Evolutionary conservation across 805 yeast species (phyloP).

Genomic region (Millerozyma miso): DNA sequence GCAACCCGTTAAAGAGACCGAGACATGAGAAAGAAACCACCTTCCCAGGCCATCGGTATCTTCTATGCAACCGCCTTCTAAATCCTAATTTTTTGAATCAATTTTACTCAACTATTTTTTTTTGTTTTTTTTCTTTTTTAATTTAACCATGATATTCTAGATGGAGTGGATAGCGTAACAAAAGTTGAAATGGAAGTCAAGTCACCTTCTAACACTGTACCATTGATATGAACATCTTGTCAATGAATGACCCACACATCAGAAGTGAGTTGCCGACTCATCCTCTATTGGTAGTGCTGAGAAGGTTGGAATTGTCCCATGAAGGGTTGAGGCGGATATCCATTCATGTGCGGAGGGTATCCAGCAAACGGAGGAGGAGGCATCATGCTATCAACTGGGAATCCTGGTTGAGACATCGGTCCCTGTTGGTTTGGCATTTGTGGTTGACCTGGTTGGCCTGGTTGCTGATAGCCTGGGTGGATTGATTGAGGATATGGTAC

Average conservation of each 20-base stretch:
- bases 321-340: slow-evolving; percentile 13
- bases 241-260: too few species aligned
- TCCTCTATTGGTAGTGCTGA: slow-evolving; percentile 9
- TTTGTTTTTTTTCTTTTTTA: slow-evolving; percentile 4
- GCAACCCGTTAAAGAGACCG: too few species aligned
- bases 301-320: slow-evolving; percentile 16
- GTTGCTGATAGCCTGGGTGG: slow-evolving; percentile 4
- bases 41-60: too few species aligned
- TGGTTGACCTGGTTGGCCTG: slow-evolving; percentile 7
- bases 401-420: slow-evolving; percentile 9
- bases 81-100: background rate
- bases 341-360: slow-evolving; percentile 16
- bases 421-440: slow-evolving; percentile 8
- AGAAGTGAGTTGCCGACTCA: too few species aligned
- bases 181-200: background rate
- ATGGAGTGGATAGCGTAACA: background rate
- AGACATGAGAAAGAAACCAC: too few species aligned
- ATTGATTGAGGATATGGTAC: slow-evolving; percentile 4
- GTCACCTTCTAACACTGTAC: too few species aligned
- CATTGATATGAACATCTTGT: too few species aligned
- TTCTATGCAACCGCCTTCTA: background rate
- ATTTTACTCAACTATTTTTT: background rate
- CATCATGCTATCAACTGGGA: background rate
- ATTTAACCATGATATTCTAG: background rate
- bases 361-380: slow-evolving; percentile 20